phyloP scores from a whole-genome alignment of 1,139 yeast species.

The Candida frijolesensis region DNA sequence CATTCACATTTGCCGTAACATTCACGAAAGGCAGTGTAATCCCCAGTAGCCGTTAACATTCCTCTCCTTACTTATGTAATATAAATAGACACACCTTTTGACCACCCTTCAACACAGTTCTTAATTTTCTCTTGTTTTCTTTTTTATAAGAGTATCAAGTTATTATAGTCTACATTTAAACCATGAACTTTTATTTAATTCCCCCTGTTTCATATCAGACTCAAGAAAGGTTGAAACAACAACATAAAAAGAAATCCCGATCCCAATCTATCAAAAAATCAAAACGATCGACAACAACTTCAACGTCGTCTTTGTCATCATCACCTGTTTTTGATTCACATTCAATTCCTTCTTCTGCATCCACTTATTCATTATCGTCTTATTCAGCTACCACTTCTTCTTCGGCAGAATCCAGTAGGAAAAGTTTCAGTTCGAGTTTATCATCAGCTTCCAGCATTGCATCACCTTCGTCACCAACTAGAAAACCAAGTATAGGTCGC shows the following conservation, averaged over 20 bases:
- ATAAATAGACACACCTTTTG: neutral
- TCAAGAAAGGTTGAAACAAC: conserved; percentile 27
- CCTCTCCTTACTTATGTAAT: neutral
- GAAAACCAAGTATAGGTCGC: neutral
- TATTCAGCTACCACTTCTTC: neutral
- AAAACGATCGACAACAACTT: neutral
- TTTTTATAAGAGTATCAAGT: neutral
- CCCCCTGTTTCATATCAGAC: conserved; percentile 32
- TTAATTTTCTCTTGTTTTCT: neutral
- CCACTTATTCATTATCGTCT: neutral
- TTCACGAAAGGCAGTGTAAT: neutral
- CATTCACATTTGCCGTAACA: neutral
- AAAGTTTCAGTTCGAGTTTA: neutral
- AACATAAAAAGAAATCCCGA: conserved; percentile 8
- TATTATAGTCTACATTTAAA: neutral
- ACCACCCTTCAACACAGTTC: neutral
- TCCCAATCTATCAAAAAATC: neutral
- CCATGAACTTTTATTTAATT: conserved; percentile 21
- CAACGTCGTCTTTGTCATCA: neutral
- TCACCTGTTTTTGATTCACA: neutral
- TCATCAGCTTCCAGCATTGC: neutral
- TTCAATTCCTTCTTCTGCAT: neutral
- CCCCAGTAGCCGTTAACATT: neutral
- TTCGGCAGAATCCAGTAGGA: neutral
- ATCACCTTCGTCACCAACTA: neutral